Base-by-base conservation (phyloP, 2,329 filamentous ascomycete species). In the Lachnellula hyalina region DNA sequence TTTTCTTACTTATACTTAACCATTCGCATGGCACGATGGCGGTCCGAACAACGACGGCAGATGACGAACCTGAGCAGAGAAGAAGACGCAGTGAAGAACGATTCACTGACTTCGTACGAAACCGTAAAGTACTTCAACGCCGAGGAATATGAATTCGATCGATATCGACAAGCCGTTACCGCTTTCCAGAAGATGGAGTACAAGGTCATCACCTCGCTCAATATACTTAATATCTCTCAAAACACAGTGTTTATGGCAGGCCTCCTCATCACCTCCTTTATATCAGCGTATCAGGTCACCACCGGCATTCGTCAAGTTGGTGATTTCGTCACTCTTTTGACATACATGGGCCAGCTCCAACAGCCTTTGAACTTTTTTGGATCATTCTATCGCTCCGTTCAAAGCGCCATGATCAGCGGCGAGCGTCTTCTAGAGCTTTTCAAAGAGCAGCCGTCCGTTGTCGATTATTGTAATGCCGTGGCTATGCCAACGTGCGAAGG, bases 51-150 rank as follows among this genome's bases (percentile, higher is more conserved):
- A 65, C 85, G 94, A 65, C 83, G 94, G 57, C 84, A 93, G 67
- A 96, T 96, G 87, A 93, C 93, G 49, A 97, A 96, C 69, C 90
- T 91, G 14, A 91, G 94, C 63, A 83, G 94, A 60, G 91, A 96
- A 73, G 91, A 96, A 73, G 93, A 96, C 72, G 94, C 94, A 6
- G 91, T 97, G 63, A 97, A 97, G 74, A 97, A 96, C 69, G 94
- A 99, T 71, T 97, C 94, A 0, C 94, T 99, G 76, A 91, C 94
- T 59, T 96, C 91, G n/a, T 99, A 97, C 71, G 94, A 99, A 74
- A 93, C 89, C 2, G 89, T 93, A 68, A 94, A 93, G 69, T 93
- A 93, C 67, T 94, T 94, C 77, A 93, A 93, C 64, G 89, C 89
- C 7, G 89, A 93, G 67, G 77, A 82, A 2, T 92, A 88, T 67